Evolutionary conservation across 108 stramenopile genomes (phyloP), one percentile per base, ranked within the genome.

Genomic region (Aureococcus anophagefferens): DNA sequence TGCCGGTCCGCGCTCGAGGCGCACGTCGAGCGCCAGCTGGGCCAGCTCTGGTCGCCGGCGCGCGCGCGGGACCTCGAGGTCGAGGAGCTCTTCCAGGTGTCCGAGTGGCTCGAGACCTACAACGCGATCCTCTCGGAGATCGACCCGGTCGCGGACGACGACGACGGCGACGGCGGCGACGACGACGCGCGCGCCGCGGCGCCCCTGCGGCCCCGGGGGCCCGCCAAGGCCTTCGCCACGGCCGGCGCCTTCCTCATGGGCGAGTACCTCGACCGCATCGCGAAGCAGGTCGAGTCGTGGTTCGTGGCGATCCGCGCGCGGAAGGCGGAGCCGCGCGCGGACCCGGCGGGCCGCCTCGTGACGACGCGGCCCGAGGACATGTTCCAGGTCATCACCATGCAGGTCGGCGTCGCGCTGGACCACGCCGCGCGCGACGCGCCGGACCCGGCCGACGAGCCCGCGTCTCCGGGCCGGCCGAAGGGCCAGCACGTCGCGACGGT

Each of bases 311-410:
- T 59, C 51, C 51, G 51, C 21, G 21, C 14, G 7, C 17, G 25
- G 51, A 16, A 16, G 21, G 51, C 51, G 21, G 25, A 18, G 51
- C 51, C 25, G 21, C 17, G 51, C 21, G 9, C 13, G 9, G 51
- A 59, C 21, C 3, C 1, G 21, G 21, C 4, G 17, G 51, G 51
- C 21, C 51, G 51, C 1, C 51, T 11, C 51, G 51, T 59, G 51
- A 59, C 51, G 51, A 59, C 51, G 51, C 51, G 51, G 51, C 51
- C 51, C 21, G 51, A 59, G 25, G 51, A 59, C 51, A 59, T 59
- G 51, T 59, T 59, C 51, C 51, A 59, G 51, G 13, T 59, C 51
- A 28, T 59, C 51, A 1, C 1, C 0, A 25, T 16, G 21, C 51
- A 59, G 13, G 25, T 59, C 51, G 25, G 21, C 25, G 13, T 59